Evolutionary conservation across 2,329 filamentous ascomycete species (phyloP).

Genomic region (Trichoderma sp.): DNA sequence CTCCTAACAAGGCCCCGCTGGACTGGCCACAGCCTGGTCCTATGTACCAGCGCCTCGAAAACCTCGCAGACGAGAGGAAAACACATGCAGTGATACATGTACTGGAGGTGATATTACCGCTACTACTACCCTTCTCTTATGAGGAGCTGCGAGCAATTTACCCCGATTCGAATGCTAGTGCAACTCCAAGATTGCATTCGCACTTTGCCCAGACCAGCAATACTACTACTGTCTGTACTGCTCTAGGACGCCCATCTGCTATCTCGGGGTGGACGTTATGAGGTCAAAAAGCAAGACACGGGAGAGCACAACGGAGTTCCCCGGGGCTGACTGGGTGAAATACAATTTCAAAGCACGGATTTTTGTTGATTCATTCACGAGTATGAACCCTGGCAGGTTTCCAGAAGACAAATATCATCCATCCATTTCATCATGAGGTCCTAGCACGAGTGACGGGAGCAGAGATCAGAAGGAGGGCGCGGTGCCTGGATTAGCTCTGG

Average conservation of each 20-base stretch:
- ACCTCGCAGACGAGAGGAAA: neutral
- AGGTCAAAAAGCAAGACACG: too few relatives aligned
- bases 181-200: neutral
- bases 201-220: conserved; percentile 1
- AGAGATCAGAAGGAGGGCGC: neutral
- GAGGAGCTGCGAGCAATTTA: conserved; percentile 21
- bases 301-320: too few relatives aligned
- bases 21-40: neutral
- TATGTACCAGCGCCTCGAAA: neutral
- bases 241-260: too few relatives aligned
- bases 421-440: neutral
- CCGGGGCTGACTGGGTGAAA: too few relatives aligned
- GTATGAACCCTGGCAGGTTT: neutral
- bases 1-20: neutral
- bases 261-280: neutral
- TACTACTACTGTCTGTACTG: neutral
- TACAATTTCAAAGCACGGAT: neutral
- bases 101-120: neutral
- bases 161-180: conserved; percentile 11
- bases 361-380: too few relatives aligned
- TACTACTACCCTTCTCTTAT: neutral
- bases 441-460: neutral
- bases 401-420: conserved; percentile 8
- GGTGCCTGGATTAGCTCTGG: conserved; percentile 22
- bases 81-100: neutral